phyloP scores from a whole-genome alignment of 2,329 filamentous ascomycete genomes.

The Xylariaceae sp. region DNA sequence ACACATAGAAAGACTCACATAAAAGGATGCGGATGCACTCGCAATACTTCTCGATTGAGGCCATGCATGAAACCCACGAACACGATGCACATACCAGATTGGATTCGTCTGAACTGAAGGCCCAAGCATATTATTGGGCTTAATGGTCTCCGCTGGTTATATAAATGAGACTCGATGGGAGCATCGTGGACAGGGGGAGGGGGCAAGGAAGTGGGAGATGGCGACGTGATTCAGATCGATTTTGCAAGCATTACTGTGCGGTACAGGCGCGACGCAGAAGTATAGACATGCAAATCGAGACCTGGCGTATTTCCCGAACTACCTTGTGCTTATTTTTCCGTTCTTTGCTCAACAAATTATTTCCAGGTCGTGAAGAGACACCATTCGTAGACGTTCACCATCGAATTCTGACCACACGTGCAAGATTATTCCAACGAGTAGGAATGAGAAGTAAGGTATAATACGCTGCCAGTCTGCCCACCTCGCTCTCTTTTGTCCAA shows the following conservation, averaged over 20 bases:
- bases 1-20: constrained; percentile 22
- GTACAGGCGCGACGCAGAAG: neutral
- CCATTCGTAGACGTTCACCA: too few relatives aligned
- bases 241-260: neutral
- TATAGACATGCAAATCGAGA: neutral
- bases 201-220: neutral
- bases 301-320: neutral
- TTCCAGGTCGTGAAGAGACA: neutral
- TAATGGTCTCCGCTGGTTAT: neutral
- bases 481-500: too few relatives aligned
- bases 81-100: neutral
- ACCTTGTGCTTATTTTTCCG: neutral
- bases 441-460: too few relatives aligned
- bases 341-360: neutral
- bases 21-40: neutral
- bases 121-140: neutral
- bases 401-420: too few relatives aligned
- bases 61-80: neutral
- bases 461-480: too few relatives aligned
- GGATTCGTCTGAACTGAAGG: neutral
- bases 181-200: neutral
- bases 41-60: neutral
- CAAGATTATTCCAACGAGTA: neutral
- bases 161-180: neutral
- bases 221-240: neutral